Base-by-base conservation (phyloP, 768 basidiomycete genomes). In the Boletus tylopilopsis region DNA sequence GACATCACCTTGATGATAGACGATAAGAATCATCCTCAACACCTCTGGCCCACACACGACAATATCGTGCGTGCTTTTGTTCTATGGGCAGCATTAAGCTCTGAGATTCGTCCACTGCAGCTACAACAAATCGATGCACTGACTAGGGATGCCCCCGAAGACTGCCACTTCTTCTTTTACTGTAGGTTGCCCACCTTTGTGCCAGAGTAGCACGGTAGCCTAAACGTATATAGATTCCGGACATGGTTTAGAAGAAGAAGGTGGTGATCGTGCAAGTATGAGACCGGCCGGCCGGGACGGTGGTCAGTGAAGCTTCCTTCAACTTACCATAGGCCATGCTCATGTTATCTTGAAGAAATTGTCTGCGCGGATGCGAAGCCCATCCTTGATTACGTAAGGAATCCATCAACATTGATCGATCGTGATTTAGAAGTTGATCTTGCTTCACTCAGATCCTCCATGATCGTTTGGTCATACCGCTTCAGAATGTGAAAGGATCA, bases 131-230 rank as follows among this genome's bases (percentile, higher is more conserved):
- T 82, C 24, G 54, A 68, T 5, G 63, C 63, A 6, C 62, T 84
- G 6, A 75, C 77, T 0, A 52, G 60, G 4, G 73, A 69, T 29
- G 72, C 76, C 5, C 56, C 66, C 15, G 64, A 73, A 2, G 73
- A 75, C 0, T 78, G 79, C 45, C 72, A 64, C 3, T 76, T 79
- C 53, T 73, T 80, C 45, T 79, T 84, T 55, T 80, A 80, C 35
- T 84, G 81, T 82, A 53, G 32, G 75, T 23, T 11, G 1, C 16
- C 22, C 13, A 12, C 1, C 3, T 24, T 29, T 5, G n/a, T 5
- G 13, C n/a, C 6, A 15, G 13, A 24, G 22, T 29, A 16, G 7
- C 7, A 16, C 34, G 25, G 21, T 30, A 11, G n/a, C n/a, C n/a
- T 10, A 19, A 39, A 45, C n/a, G 7, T 4, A 27, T 9, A 29